A percentile compares a stretch with the other conserved stretches of the same genome.
These are phyloP conservation scores for Apiospora hydei DNA, from an alignment of 2,329 filamentous ascomycete species.

Conservation along the genomic window DNA sequence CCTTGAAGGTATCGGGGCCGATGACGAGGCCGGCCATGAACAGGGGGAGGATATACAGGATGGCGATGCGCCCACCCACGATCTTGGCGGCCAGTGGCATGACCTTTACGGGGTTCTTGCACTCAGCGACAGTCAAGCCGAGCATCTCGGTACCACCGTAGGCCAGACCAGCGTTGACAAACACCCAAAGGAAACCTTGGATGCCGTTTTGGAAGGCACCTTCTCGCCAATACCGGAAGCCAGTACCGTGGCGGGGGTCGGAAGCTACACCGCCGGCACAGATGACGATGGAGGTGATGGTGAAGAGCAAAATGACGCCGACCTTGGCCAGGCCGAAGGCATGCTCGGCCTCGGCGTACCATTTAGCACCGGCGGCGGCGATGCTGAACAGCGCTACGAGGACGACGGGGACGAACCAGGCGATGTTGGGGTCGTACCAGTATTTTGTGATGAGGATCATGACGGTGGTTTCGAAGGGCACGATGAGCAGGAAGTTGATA, in stretches of 20 bases:
- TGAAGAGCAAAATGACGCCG: conserved; percentile 60
- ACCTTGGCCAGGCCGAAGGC: conserved; percentile 60
- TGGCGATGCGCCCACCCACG: conserved; percentile 47
- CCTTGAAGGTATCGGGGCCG: conserved; percentile 31
- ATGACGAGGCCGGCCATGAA: conserved; percentile 46
- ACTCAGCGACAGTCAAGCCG: conserved; percentile 52
- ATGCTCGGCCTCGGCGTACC: conserved; percentile 59
- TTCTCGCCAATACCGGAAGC: conserved; percentile 58
- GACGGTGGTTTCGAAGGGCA: conserved; percentile 48
- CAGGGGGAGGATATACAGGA: conserved; percentile 49
- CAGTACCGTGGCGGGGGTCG: conserved; percentile 54
- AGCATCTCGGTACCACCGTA: conserved; percentile 55
- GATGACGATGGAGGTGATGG: conserved; percentile 62
- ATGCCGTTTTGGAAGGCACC: conserved; percentile 52
- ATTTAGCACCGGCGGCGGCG: conserved; percentile 54
- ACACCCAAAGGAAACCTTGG: conserved; percentile 51
- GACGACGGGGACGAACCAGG: conserved; percentile 47
- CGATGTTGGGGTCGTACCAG: conserved; percentile 38
- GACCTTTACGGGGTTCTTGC: conserved; percentile 45
- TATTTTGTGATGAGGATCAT: conserved; percentile 42
- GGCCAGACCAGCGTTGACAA: conserved; percentile 52
- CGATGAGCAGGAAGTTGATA: conserved; percentile 45
- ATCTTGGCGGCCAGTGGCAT: conserved; percentile 49
- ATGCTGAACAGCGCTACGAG: conserved; percentile 49
- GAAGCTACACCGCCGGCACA: conserved; percentile 56